Base-by-base conservation (phyloP, 345 rosid genomes). In the Brassica rapa region DNA sequence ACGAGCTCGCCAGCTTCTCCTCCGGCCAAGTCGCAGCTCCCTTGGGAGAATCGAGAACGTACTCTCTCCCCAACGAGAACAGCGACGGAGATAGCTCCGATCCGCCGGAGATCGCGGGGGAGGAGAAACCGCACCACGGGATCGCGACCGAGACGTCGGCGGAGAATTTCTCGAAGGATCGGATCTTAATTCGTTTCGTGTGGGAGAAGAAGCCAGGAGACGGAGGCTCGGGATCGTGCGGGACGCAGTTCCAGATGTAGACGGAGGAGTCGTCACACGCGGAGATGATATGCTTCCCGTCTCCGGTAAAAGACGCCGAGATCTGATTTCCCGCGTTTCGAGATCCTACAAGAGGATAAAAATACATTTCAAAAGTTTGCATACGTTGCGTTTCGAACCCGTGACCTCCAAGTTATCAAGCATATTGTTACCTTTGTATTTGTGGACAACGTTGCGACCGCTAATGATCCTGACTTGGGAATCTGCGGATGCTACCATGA, bases 1-100 rank as follows among this genome's bases (percentile, higher is more conserved):
- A 62, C 8, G 86, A 76, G 72, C 82, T 84, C 0, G 91, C 84
- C 32, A 95, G 96, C 85, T 86, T 87, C 84, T 95, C 99, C 80
- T 95, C 99, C 0, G 99, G 99, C 98, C 98, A 95, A 12, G 99
- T 95, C 0, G 96, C 97, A 0, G 96, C 85, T 53, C 95, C 91
- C 78, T 90, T 93, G 1, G 99, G 93, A 71, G 86, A 91, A 55
- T 93, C 83, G 70, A 82, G 76, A 71, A 86, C 88, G 60, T 90
- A 89, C 61, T 91, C 96, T 10, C 83, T 85, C 70, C 88, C 85
- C 62, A 89, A 67, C 21, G 87, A 86, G 84, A 93, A 90, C 3
- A 81, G 77, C 1, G 83, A 77, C 3, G 83, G 80, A 1, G 77
- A 71, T 4, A 76, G 55, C 60, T 71, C 83, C 10, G 79, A 66